These are phyloP conservation scores for Fusarium praegraminearum DNA, from an alignment of 2,329 filamentous ascomycete species.

Conservation along the genomic window DNA sequence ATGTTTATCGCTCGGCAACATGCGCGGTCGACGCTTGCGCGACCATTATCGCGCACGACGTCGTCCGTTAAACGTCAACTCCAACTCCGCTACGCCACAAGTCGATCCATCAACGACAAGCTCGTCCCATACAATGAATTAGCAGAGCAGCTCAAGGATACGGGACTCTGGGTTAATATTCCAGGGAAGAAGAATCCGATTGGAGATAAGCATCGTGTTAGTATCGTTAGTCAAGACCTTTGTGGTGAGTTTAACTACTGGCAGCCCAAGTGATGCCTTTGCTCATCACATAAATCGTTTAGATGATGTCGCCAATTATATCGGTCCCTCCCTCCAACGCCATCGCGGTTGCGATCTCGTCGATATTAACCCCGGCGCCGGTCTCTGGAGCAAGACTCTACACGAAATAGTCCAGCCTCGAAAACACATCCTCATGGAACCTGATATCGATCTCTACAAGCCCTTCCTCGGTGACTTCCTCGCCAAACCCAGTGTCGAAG, in stretches of 20 bases:
- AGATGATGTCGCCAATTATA: slow-evolving; percentile 78
- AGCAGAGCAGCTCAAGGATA: slow-evolving; percentile 43
- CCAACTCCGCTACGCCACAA: slow-evolving; percentile 11
- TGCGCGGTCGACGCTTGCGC: slow-evolving; percentile 27
- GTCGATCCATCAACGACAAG: slow-evolving; percentile 1
- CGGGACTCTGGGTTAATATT: slow-evolving; percentile 44
- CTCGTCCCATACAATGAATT: slow-evolving; percentile 26
- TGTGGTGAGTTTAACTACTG: slow-evolving; percentile 54
- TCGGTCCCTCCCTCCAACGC: slow-evolving; percentile 75
- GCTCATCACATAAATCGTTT: background rate
- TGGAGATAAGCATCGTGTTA: slow-evolving; percentile 58
- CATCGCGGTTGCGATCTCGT: slow-evolving; percentile 86
- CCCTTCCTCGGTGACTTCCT: slow-evolving; percentile 71
- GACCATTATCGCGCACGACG: slow-evolving; percentile 9
- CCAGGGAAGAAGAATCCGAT: background rate
- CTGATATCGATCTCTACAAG: slow-evolving; percentile 68
- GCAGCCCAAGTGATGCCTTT: background rate
- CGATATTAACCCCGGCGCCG: slow-evolving; percentile 85
- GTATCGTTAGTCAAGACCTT: slow-evolving; percentile 64
- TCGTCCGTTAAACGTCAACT: background rate
- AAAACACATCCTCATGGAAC: slow-evolving; percentile 86
- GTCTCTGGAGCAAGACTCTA: slow-evolving; percentile 82
- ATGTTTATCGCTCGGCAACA: slow-evolving; percentile 41
- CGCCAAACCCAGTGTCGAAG: slow-evolving; percentile 59
- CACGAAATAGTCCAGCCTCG: slow-evolving; percentile 81